Evolutionary conservation across 1,284 basidiomycete species (phyloP).

Genomic region (Phellopilus nigrolimitatus): DNA sequence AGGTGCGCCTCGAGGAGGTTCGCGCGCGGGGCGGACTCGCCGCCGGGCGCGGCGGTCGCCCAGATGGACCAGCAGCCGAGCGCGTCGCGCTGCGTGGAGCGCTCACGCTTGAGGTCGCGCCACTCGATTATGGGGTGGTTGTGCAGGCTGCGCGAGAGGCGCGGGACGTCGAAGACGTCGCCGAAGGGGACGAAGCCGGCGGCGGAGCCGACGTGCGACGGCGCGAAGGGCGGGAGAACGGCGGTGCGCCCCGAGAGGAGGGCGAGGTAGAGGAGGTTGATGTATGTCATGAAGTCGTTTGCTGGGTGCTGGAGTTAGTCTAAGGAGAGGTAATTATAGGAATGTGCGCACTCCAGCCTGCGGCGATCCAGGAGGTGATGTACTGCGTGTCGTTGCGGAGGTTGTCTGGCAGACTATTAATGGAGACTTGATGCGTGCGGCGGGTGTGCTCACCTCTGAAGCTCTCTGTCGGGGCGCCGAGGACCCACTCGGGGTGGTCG

Average conservation of each 20-base stretch:
- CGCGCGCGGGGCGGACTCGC: slow-evolving; percentile 40
- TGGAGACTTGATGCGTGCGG: neutral
- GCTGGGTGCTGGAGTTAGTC: slow-evolving; percentile 16
- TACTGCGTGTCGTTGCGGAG: slow-evolving; percentile 54
- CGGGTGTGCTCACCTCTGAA: slow-evolving; percentile 32
- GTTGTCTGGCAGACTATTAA: slow-evolving; percentile 35
- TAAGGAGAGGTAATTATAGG: slow-evolving; percentile 1
- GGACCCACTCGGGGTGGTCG: slow-evolving; percentile 31
- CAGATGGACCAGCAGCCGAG: slow-evolving; percentile 59
- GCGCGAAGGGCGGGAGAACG: slow-evolving; percentile 58
- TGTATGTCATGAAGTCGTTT: slow-evolving; percentile 37
- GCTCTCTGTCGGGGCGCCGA: slow-evolving; percentile 47
- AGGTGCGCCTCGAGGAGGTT: slow-evolving; percentile 42
- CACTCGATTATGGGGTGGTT: slow-evolving; percentile 36
- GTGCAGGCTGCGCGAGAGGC: slow-evolving; percentile 32
- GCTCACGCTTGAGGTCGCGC: slow-evolving; percentile 36
- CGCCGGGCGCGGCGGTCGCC: slow-evolving; percentile 16
- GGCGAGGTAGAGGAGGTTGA: slow-evolving; percentile 64
- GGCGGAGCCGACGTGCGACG: slow-evolving; percentile 55
- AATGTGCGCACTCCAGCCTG: slow-evolving; percentile 57
- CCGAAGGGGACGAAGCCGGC: slow-evolving; percentile 35
- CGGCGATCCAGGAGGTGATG: slow-evolving; percentile 63
- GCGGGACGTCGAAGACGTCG: slow-evolving; percentile 41
- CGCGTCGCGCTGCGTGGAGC: slow-evolving; percentile 52
- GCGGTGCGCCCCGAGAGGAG: slow-evolving; percentile 60